Conservation (phyloP, 2,329 filamentous ascomycete genomes). For the Davidsoniella neocaledoniae region DNA sequence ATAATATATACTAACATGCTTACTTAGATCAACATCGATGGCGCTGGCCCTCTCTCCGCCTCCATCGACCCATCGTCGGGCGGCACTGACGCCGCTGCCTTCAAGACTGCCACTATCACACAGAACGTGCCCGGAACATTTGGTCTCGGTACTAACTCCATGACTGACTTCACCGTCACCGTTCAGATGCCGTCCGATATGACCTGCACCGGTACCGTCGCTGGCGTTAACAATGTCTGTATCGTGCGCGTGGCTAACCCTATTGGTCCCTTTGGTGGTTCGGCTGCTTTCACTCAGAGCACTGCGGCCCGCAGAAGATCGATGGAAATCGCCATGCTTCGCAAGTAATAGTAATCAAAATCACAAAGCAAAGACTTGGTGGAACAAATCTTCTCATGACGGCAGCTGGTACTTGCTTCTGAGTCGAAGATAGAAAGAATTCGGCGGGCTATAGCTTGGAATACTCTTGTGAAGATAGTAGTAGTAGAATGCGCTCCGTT, state of each 20-base stretch:
- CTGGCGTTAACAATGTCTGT: constrained; percentile 42
- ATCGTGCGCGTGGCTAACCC: constrained; percentile 46
- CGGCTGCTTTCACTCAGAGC: constrained; percentile 35
- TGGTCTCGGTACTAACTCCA: constrained; percentile 27
- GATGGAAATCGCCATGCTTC: constrained; percentile 5
- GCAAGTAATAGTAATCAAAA: not conserved
- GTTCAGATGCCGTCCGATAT: constrained; percentile 38
- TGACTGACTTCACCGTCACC: constrained; percentile 32
- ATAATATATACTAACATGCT: not conserved
- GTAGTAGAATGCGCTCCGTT: too few relatives aligned
- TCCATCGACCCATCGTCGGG: constrained; percentile 39
- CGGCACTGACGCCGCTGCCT: constrained; percentile 33
- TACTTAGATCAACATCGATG: constrained; percentile 46
- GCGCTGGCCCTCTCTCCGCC: constrained; percentile 47
- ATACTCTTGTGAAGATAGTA: too few relatives aligned
- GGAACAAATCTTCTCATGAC: too few relatives aligned
- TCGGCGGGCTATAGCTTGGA: too few relatives aligned
- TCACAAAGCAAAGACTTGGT: not conserved
- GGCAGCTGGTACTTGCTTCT: too few relatives aligned
- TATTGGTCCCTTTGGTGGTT: constrained; percentile 46
- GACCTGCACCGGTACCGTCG: constrained; percentile 42
- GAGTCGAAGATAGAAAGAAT: too few relatives aligned
- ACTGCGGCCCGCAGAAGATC: constrained; percentile 13
- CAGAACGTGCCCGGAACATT: constrained; percentile 18
- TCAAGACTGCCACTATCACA: constrained; percentile 37